Base-by-base conservation (phyloP, 176 grass and related monocot species). In the Hyparrhenia diplandra region DNA sequence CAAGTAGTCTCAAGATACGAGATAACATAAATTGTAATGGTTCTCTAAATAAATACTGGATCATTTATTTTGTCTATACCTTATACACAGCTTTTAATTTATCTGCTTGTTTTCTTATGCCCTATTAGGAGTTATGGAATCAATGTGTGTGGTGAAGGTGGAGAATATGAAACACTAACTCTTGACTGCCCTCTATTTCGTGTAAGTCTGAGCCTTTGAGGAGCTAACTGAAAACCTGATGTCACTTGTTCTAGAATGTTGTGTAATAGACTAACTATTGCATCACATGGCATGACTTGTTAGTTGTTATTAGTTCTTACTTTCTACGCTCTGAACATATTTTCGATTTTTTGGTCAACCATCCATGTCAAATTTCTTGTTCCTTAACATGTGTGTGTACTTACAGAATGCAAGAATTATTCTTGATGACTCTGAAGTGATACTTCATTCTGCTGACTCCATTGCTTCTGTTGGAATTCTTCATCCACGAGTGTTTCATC, bases 91-190 rank as follows among this genome's bases (percentile, higher is more conserved):
- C 27, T 78, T 88, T 68, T 89, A 69, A 65, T 80, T 70, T 78
- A 16, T 64, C 46, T 80, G 47, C 36, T 84, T 84, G 39, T 42
- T 84, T 86, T 75, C 77, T 41, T 73, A 59, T 42, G 47, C 39
- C 70, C 69, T 45, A 43, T 61, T 92, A 98, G 92, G 89, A 86
- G 78, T 91, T 98, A 84, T 92, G 95, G 92, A 81, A 98, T 98
- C 91, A 94, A 98, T 88, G 92, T 98, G 47, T 95, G 92, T 69
- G 90, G 95, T 65, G 92, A 98, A 94, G 95, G 92, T 84, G 92
- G 95, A 89, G 95, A 98, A 87, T 98, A 98, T 67, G 95, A 98
- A 91, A 94, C 95, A 59, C 70, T 98, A 79, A 98, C 95, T 77
- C 95, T 98, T 84, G 92, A 98, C 71, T 98, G 95, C 91, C 95